Evolutionary conservation across 2,329 filamentous ascomycete species (phyloP).

Genomic region (Trichoderma cornu-damae): DNA sequence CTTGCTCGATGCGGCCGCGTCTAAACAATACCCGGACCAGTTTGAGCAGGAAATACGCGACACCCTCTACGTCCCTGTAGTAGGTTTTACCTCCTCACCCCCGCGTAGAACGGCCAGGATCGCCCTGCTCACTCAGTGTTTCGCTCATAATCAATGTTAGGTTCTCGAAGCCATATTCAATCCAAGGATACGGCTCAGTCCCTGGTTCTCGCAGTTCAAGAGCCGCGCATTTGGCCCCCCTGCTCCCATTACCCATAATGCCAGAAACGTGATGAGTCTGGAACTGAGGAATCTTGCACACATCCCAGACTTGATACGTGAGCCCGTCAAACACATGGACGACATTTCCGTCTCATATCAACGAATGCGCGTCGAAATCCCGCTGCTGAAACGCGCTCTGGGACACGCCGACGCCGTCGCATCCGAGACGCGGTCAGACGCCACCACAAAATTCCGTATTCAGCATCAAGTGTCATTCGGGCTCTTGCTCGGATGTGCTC

Average conservation of each 20-base stretch:
- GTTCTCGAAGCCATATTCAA: constrained; percentile 32
- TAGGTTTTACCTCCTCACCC: constrained; percentile 21
- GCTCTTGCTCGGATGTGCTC: background rate
- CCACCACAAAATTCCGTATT: constrained; percentile 6
- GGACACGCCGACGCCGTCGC: background rate
- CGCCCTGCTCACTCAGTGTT: too few relatives aligned
- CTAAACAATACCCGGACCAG: constrained; percentile 24
- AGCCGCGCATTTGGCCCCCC: background rate
- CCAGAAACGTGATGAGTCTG: constrained; percentile 13
- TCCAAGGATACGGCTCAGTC: constrained; percentile 24
- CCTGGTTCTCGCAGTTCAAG: constrained; percentile 22
- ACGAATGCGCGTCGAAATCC: constrained; percentile 21
- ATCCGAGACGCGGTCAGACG: background rate
- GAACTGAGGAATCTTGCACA: constrained; percentile 19
- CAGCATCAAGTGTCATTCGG: constrained; percentile 5
- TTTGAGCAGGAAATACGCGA: constrained; percentile 30
- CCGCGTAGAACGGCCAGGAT: background rate
- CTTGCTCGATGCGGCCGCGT: constrained; percentile 28
- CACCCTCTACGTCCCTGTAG: constrained; percentile 32
- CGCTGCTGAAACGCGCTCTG: constrained; percentile 8
- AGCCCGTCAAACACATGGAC: constrained; percentile 20
- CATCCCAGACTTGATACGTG: constrained; percentile 22
- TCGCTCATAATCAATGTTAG: constrained; percentile 19
- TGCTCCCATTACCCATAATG: background rate
- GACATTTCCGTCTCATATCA: constrained; percentile 23